These are phyloP conservation scores for Alternaria metachromatica DNA, from an alignment of 2,329 filamentous ascomycete genomes.

Conservation along the genomic window DNA sequence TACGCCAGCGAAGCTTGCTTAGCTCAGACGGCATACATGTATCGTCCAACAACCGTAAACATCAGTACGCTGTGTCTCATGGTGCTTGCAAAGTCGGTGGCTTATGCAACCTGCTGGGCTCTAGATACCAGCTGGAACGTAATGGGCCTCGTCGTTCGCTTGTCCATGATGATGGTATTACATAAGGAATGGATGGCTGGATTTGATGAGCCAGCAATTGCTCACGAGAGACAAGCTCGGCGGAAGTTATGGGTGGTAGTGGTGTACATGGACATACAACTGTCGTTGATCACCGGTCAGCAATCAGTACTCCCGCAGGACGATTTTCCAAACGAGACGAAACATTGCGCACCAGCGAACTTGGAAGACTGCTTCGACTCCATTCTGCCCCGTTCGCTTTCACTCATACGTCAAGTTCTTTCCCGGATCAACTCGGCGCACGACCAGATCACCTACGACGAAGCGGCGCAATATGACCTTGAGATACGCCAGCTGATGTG, in stretches of 20 bases:
- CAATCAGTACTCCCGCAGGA: background rate
- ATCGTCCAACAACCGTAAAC: constrained; percentile 17
- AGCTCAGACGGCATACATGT: constrained; percentile 28
- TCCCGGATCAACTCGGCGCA: background rate
- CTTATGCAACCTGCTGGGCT: constrained; percentile 30
- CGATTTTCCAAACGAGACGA: background rate
- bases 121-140: constrained; percentile 30
- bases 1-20: constrained; percentile 31
- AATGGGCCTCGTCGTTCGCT: constrained; percentile 23
- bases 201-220: constrained; percentile 1
- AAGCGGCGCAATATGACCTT: background rate
- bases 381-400: background rate
- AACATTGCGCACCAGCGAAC: background rate
- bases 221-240: background rate
- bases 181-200: constrained; percentile 22
- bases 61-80: constrained; percentile 29
- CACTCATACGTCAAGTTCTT: background rate
- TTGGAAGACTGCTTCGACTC: background rate
- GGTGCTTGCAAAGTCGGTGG: constrained; percentile 31
- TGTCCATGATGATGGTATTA: constrained; percentile 27
- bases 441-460: background rate
- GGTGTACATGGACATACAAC: background rate
- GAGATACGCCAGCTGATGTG: background rate
- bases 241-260: background rate
- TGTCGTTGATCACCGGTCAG: background rate